phyloP scores from a whole-genome alignment of 2,329 filamentous ascomycete genomes.

The Colletotrichum chrysophilum region DNA sequence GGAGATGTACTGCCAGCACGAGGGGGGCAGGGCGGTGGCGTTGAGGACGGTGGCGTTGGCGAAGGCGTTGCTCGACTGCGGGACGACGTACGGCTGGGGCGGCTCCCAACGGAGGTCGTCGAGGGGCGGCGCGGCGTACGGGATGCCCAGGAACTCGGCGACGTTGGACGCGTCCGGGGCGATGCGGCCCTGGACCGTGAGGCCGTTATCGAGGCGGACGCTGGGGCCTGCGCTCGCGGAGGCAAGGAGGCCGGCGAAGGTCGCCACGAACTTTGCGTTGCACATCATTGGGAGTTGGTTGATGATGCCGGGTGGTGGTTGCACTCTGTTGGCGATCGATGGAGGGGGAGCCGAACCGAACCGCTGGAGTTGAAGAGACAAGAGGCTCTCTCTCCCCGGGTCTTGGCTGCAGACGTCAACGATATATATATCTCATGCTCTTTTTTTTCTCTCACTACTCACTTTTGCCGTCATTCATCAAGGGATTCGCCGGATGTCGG shows the following conservation, averaged over 20 bases:
- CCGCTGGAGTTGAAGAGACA: neutral
- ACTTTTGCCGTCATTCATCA: neutral
- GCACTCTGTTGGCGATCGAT: neutral
- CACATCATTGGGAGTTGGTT: neutral
- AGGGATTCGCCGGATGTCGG: constrained; percentile 3
- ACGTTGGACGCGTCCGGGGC: constrained; percentile 4
- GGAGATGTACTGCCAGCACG: constrained; percentile 20
- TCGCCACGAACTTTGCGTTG: constrained; percentile 7
- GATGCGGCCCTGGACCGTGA: constrained; percentile 12
- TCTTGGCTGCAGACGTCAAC: neutral
- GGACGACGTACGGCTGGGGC: constrained; percentile 28
- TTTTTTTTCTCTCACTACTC: neutral
- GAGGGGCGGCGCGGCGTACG: constrained; percentile 62
- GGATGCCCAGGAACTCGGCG: constrained; percentile 42
- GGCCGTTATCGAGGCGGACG: constrained; percentile 4
- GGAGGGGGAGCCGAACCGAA: neutral
- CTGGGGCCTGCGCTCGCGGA: constrained; percentile 11
- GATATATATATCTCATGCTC: neutral
- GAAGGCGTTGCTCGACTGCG: neutral
- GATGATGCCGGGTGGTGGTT: neutral
- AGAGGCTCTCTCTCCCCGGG: neutral
- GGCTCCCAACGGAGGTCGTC: constrained; percentile 52
- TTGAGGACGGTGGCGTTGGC: constrained; percentile 11
- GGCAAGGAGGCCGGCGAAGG: constrained; percentile 11
- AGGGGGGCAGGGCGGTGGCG: constrained; percentile 5